phyloP scores from a whole-genome alignment of 2,329 filamentous ascomycete genomes.

The Dichotomopilus funicola region DNA sequence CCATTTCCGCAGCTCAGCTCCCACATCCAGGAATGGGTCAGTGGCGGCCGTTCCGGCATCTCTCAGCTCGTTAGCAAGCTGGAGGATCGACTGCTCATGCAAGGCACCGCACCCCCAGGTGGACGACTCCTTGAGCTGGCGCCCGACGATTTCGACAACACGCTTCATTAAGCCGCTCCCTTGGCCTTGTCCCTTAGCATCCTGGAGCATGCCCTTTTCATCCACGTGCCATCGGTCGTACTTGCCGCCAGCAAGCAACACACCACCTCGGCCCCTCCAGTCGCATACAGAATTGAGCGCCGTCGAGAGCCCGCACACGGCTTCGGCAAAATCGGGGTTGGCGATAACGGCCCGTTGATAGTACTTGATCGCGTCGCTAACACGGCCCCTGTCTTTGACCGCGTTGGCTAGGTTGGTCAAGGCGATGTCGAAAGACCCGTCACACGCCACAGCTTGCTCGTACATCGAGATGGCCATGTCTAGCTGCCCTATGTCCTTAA shows the following conservation, averaged over 20 bases:
- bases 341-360: slow-evolving; percentile 84
- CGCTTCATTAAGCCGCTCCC: slow-evolving; percentile 79
- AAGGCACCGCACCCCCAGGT: slow-evolving; percentile 74
- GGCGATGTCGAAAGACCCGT: slow-evolving; percentile 93
- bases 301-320: slow-evolving; percentile 90
- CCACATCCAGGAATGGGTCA: slow-evolving; percentile 32
- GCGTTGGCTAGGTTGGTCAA: slow-evolving; percentile 95
- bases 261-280: slow-evolving; percentile 84
- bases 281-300: slow-evolving; percentile 94
- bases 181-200: slow-evolving; percentile 55
- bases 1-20: slow-evolving; percentile 51
- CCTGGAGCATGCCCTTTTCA: slow-evolving; percentile 71
- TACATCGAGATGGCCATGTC: slow-evolving; percentile 95
- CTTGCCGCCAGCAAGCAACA: slow-evolving; percentile 63
- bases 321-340: slow-evolving; percentile 95
- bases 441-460: slow-evolving; percentile 84
- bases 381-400: slow-evolving; percentile 90
- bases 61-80: slow-evolving; percentile 43
- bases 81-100: slow-evolving; percentile 45
- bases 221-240: slow-evolving; percentile 93
- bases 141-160: slow-evolving; percentile 84
- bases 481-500: slow-evolving; percentile 94
- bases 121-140: slow-evolving; percentile 80
- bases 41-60: slow-evolving; percentile 32
- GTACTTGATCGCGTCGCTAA: slow-evolving; percentile 85